These are phyloP conservation scores for Cladosporium oxysporum DNA, from an alignment of 2,329 filamentous ascomycete genomes.

Conservation along the genomic window DNA sequence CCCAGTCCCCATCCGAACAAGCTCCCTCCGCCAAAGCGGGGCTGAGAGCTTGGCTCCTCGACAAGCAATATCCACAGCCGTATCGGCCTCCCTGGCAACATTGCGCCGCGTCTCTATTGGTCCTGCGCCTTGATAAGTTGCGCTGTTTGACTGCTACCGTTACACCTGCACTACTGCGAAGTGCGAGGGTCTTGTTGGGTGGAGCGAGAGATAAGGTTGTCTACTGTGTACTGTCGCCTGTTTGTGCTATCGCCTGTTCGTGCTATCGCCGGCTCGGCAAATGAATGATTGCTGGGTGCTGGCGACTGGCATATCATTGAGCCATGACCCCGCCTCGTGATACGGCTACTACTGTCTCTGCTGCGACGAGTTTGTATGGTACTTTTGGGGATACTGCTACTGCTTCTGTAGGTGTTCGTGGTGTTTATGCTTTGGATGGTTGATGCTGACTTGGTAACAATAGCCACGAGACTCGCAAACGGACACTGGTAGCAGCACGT, in stretches of 20 bases:
- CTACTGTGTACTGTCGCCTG: background rate
- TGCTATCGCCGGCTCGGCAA: background rate
- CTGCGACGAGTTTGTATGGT: background rate
- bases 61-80: constrained; percentile 5
- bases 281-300: background rate
- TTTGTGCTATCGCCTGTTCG: too few relatives aligned
- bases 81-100: background rate
- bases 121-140: background rate
- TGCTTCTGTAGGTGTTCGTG: background rate
- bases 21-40: constrained; percentile 5
- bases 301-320: background rate
- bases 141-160: background rate
- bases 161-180: background rate
- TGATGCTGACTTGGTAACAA: background rate
- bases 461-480: background rate
- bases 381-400: background rate
- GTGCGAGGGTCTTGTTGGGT: background rate
- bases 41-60: constrained; percentile 1
- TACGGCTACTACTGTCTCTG: background rate
- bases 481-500: background rate
- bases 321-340: background rate
- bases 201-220: background rate
- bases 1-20: background rate
- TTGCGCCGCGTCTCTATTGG: background rate
- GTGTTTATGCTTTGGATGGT: background rate